phyloP scores from a whole-genome alignment of 2,329 filamentous ascomycete species.

The Phialophora chinensis region DNA sequence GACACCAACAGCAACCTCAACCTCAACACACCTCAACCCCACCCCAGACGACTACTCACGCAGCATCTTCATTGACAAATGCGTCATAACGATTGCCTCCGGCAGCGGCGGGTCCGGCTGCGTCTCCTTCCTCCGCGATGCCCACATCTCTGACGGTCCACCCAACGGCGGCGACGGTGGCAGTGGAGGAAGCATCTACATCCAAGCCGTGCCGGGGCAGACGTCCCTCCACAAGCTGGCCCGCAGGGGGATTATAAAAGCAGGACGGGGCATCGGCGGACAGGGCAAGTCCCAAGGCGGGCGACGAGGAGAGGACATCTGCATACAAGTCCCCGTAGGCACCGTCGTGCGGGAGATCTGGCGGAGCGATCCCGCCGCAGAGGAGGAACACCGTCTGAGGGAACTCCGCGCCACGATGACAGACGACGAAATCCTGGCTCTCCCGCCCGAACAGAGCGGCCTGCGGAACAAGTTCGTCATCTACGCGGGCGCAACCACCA shows the following conservation, averaged over 20 bases:
- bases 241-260: slow-evolving; percentile 67
- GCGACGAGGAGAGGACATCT: slow-evolving; percentile 80
- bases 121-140: slow-evolving; percentile 90
- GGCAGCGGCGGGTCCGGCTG: slow-evolving; percentile 89
- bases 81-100: slow-evolving; percentile 75
- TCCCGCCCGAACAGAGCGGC: slow-evolving; percentile 42
- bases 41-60: slow-evolving; percentile 81
- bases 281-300: slow-evolving; percentile 63
- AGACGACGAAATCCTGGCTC: slow-evolving; percentile 44
- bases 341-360: slow-evolving; percentile 86
- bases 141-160: slow-evolving; percentile 85
- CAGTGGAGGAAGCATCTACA: slow-evolving; percentile 88
- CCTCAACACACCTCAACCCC: slow-evolving; percentile 71
- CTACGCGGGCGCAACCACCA: slow-evolving; percentile 70
- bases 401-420: slow-evolving; percentile 44
- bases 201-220: slow-evolving; percentile 88
- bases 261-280: slow-evolving; percentile 53
- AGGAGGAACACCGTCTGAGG: slow-evolving; percentile 61
- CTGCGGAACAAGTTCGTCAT: slow-evolving; percentile 76
- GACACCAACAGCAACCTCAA: background rate
- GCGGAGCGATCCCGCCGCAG: slow-evolving; percentile 75
- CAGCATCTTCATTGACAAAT: slow-evolving; percentile 85
- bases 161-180: slow-evolving; percentile 95
- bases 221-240: slow-evolving; percentile 93
- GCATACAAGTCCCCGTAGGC: slow-evolving; percentile 90